Base-by-base conservation (phyloP, 108 stramenopile genomes). In the Fistulifera solaris region DNA sequence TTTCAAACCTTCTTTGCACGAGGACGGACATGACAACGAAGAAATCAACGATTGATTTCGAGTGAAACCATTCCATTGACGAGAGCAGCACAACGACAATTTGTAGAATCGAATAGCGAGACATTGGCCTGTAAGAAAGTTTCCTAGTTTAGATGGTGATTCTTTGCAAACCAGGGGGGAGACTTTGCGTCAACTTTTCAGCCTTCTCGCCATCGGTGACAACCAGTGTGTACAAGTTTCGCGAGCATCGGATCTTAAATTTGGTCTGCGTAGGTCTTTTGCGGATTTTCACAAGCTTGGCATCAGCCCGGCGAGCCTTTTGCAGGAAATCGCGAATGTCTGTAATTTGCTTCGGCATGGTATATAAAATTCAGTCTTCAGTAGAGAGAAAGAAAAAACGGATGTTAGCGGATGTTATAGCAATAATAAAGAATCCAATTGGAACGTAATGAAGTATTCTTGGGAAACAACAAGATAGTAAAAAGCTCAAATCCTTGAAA, bases 171-270 rank as follows among this genome's bases (percentile, higher is more conserved):
- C 95, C 96, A 17, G 96, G 95, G 38, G 97, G 97, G 62, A 98
- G 78, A 65, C 90, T 88, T 78, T 96, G 94, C 19, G 92, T 93
- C 71, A 98, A 84, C 79, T 98, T 98, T 46, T 96, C 95, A 7
- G 97, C 97, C 90, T 98, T 96, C 74, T 96, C 97, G 38, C 76
- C 62, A 72, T 98, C 95, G 0, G 78, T 75, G 19, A 98, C 95
- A 26, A 85, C 81, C 40, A 98, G 74, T 26, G 97, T 98, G 71
- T 98, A 98, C 58, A 98, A 73, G 58, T 86, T 87, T 59, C 90
- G 77, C 60, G 86, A 87, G 90, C 97, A 96, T 65, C 97, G 87
- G 69, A 98, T 96, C 96, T 98, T 98, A 87, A 96, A 98, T 78
- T 98, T 98, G 69, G 93, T 93, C 62, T 81, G 74, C 17, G 75